Base-by-base conservation (phyloP, 495 filamentous ascomycete genomes). In the Evansstolkia leycettana region DNA sequence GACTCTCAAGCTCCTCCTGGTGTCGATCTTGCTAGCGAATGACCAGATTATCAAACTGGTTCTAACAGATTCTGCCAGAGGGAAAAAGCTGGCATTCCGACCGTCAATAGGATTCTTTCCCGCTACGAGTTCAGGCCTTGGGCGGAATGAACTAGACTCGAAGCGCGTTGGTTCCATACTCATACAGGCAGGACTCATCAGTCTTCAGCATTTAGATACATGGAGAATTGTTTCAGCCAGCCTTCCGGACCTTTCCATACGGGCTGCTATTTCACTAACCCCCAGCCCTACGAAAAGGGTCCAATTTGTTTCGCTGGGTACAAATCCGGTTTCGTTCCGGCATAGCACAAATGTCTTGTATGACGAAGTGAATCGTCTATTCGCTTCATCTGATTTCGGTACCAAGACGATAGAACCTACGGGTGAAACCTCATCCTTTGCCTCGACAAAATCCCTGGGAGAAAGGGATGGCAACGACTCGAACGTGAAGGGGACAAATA, bases 301-400 rank as follows among this genome's bases (percentile, higher is more conserved):
- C 5, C 87, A 95, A 42, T 94, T 92, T 45, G 73, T 95, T 16
- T 80, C 80, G 7, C 51, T 92, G 17, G 84, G 80, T 1, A 69
- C 80, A 14, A 57, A 68, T 16, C 78, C 80, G 1, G 19, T 85
- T 3, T 43, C 65, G 10, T 16, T 53, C 11, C 62, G 68, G 13
- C 57, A 57, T 20, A 65, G 65, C 3, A 61, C 73, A 8, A 88
- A 80, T 40, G 37, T 85, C 7, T 46, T 96, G 1, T 88, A 83
- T 44, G 75, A 80, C 30, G 80, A 83, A 43, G 60, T 94, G 33
- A 96, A 96, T 48, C 64, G 69, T 14, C 38, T 88, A 3, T 89
- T 98, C 59, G 57, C 67, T 16, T 65, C 66, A 25, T 96, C 90
- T 0, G 75, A 70, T 41, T 96, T 95, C 55, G 87, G 86, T 1